Evolutionary conservation across 495 filamentous ascomycete species (phyloP), one percentile per base, ranked within the genome.

Genomic region (Xylaria scruposa): DNA sequence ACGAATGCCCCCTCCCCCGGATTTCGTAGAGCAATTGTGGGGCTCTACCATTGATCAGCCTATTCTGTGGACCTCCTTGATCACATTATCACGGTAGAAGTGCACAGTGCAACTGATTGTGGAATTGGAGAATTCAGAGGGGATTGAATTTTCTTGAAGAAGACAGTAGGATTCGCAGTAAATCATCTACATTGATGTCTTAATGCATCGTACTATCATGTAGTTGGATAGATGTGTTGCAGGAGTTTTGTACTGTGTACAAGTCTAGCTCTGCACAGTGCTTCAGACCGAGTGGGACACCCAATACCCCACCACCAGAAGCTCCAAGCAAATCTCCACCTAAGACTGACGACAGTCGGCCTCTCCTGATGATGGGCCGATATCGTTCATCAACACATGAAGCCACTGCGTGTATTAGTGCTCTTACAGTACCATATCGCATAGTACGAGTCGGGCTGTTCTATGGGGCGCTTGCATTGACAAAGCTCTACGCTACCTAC

Each of bases 371-470:
- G 49, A 66, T 71, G 51, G 62, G 70, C 70, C 70, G 49, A 71
- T 71, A 58, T 49, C 53, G 62, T 59, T 67, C 70, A 29, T 49
- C 56, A 40, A 24, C 60, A 36, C 58, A 47, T 78, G 7, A 73
- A 72, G 68, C 72, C 72, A 54, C 53, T 67, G 77, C 64, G 70
- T 68, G 67, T 70, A 72, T 70, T 73, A 70, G 58, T 74, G 72
- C 70, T 70, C 71, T 69, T 68, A 49, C 70, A 73, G 70, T 56
- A 53, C 38, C 51, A 70, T 71, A 33, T 58, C 47, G 12, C 24
- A 7, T 31, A 19, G 46, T 21, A 67, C 36, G 26, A 44, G 47
- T 54, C 53, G 70, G 59, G 67, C 42, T 76, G 21, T 61, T 71
- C 71, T 71, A 53, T 68, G 72, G 31, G 54, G 36, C 59, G 70